A percentile compares a stretch with the other conserved stretches of the same genome.
These are phyloP conservation scores for Stachybotrys chlorohalonatus DNA, from an alignment of 2,329 filamentous ascomycete species.

Conservation along the genomic window DNA sequence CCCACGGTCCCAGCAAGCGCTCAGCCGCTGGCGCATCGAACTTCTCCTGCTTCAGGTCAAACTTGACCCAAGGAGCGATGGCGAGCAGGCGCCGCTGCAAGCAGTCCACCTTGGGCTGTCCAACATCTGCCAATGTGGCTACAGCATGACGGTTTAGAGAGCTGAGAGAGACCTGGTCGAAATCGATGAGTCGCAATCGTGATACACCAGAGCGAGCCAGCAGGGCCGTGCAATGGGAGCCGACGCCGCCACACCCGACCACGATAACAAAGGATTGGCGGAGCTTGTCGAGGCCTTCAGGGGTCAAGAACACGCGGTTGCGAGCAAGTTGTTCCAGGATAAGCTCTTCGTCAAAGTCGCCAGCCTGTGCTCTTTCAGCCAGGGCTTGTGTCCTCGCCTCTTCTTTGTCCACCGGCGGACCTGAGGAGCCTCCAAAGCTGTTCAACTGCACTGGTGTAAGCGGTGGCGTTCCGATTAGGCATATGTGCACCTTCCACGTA, in stretches of 20 bases:
- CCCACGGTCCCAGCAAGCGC: conserved; percentile 59
- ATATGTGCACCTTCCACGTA: conserved; percentile 2
- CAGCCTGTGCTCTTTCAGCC: conserved; percentile 49
- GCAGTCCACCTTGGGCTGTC: conserved; percentile 83
- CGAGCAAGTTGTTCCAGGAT: conserved; percentile 91
- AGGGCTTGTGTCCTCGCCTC: conserved; percentile 50
- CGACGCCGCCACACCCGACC: conserved; percentile 89
- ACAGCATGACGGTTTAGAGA: conserved; percentile 94
- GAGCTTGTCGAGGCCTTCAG: conserved; percentile 70
- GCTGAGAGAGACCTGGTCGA: conserved; percentile 93
- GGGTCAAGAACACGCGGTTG: conserved; percentile 82
- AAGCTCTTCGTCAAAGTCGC: conserved; percentile 65
- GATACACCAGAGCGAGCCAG: conserved; percentile 83
- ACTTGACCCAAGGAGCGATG: conserved; percentile 83
- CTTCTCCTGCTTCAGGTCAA: conserved; percentile 78
- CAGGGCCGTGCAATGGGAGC: conserved; percentile 81
- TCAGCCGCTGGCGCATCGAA: conserved; percentile 63
- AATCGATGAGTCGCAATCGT: conserved; percentile 84
- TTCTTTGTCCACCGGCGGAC: conserved; percentile 43
- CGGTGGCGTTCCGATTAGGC: neutral
- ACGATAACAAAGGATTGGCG: conserved; percentile 78
- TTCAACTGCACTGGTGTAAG: conserved; percentile 41
- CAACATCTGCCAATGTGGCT: conserved; percentile 87
- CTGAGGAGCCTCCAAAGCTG: conserved; percentile 46
- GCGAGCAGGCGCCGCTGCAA: conserved; percentile 73